Evolutionary conservation across 2,329 filamentous ascomycete genomes (phyloP).

Genomic region (Colletotrichum godetiae): DNA sequence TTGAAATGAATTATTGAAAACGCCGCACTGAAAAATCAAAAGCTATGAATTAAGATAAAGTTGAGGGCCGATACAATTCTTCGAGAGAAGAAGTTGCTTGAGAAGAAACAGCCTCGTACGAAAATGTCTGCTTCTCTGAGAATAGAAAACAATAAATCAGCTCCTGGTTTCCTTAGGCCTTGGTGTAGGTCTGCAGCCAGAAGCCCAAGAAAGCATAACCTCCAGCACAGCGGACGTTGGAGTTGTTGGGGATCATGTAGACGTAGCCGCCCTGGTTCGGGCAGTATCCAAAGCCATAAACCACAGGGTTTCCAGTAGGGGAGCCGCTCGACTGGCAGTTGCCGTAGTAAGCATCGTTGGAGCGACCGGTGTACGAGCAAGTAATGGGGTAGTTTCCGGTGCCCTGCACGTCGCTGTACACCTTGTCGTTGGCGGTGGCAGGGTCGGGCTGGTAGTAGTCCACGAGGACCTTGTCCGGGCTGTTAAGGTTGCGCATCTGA

Average conservation of each 20-base stretch:
- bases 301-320: slow-evolving; percentile 7
- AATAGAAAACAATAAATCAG: not conserved
- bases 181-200: not conserved
- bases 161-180: not conserved
- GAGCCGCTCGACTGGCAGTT: slow-evolving; percentile 11
- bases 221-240: slow-evolving; percentile 10
- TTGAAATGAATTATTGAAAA: not conserved
- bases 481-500: slow-evolving; percentile 14
- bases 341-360: not conserved
- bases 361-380: not conserved
- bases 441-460: slow-evolving; percentile 21
- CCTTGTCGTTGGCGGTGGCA: slow-evolving; percentile 17
- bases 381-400: slow-evolving; percentile 2
- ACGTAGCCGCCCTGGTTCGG: slow-evolving; percentile 14
- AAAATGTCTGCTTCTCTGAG: not conserved
- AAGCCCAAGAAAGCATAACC: slow-evolving; percentile 18
- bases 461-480: slow-evolving; percentile 3
- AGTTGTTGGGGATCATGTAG: slow-evolving; percentile 27
- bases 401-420: slow-evolving; percentile 6
- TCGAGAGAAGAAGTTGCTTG: not conserved
- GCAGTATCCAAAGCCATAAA: slow-evolving; percentile 14
- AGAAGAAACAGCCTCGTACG: not conserved
- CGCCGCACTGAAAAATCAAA: no score
- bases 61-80: not conserved
- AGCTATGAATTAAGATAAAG: not conserved